Conservation (phyloP, 768 basidiomycete species). For the Tephrocybe sp. region DNA sequence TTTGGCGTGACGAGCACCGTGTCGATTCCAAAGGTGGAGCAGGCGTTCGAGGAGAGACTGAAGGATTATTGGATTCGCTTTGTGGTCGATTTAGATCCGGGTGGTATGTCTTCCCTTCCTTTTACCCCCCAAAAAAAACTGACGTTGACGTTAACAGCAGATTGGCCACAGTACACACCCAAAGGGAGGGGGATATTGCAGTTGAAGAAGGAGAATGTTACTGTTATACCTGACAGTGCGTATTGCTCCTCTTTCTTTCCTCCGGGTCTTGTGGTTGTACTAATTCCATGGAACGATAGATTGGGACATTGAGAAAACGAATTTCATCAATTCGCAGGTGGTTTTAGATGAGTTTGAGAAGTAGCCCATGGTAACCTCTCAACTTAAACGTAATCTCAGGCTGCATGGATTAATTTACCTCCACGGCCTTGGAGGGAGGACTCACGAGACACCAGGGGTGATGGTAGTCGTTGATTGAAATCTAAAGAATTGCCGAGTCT, state of each 20-base stretch:
- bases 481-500: no score
- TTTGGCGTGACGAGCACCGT: slow-evolving; percentile 45
- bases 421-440: no score
- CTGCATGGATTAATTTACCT: no score
- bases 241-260: no score
- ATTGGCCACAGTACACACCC: slow-evolving; percentile 46
- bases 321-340: slow-evolving; percentile 39
- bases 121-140: no score
- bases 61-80: slow-evolving; percentile 59
- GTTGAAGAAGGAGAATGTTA: slow-evolving; percentile 51
- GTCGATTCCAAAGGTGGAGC: slow-evolving; percentile 41
- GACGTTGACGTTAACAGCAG: slow-evolving; percentile 23
- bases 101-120: slow-evolving; percentile 41
- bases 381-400: no score
- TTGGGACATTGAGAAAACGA: slow-evolving; percentile 39
- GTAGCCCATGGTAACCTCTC: no score
- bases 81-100: slow-evolving; percentile 54
- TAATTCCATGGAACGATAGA: slow-evolving; percentile 27
- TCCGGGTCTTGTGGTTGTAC: neutral
- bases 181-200: slow-evolving; percentile 44
- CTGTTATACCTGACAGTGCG: slow-evolving; percentile 53
- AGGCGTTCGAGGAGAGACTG: slow-evolving; percentile 45
- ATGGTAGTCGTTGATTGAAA: no score
- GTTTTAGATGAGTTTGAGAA: slow-evolving; percentile 50
- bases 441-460: no score